Conservation (phyloP, 306 rosid genomes). For the Vigna unguiculata region DNA sequence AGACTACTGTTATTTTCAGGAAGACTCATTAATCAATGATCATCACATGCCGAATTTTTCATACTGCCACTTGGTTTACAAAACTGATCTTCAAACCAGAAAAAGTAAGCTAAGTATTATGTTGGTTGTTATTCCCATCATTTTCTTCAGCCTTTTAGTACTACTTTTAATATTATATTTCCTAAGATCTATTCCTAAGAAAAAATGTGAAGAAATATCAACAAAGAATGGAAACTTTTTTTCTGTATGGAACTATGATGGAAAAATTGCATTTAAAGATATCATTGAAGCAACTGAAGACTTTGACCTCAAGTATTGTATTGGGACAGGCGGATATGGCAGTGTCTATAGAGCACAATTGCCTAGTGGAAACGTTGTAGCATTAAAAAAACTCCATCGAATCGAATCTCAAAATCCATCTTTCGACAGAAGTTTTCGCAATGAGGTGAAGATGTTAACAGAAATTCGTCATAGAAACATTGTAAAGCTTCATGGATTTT, state of each 20-base stretch:
- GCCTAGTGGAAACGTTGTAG: constrained; percentile 14
- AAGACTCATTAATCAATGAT: background rate
- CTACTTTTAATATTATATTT: background rate
- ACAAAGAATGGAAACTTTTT: constrained; percentile 29
- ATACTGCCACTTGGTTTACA: background rate
- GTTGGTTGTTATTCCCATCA: background rate
- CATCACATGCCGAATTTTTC: background rate
- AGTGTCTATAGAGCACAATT: constrained; percentile 29
- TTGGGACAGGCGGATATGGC: constrained; percentile 27
- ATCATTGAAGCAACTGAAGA: constrained; percentile 29
- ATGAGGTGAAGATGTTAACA: constrained; percentile 31
- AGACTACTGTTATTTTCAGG: background rate
- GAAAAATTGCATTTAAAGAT: constrained; percentile 37
- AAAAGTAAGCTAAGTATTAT: background rate
- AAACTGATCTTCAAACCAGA: background rate
- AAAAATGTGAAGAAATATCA: background rate
- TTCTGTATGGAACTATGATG: constrained; percentile 34
- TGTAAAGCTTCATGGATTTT: constrained; percentile 35
- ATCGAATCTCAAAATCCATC: constrained; percentile 22
- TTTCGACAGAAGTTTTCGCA: constrained; percentile 4
- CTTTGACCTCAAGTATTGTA: constrained; percentile 15
- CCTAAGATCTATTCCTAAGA: background rate
- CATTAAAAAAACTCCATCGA: constrained; percentile 41
- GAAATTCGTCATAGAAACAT: constrained; percentile 15
- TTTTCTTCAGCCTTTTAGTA: background rate